Evolutionary conservation across 129 eudicot genomes (phyloP), one percentile per base, ranked within the genome.

Genomic region (Apium graveolens): DNA sequence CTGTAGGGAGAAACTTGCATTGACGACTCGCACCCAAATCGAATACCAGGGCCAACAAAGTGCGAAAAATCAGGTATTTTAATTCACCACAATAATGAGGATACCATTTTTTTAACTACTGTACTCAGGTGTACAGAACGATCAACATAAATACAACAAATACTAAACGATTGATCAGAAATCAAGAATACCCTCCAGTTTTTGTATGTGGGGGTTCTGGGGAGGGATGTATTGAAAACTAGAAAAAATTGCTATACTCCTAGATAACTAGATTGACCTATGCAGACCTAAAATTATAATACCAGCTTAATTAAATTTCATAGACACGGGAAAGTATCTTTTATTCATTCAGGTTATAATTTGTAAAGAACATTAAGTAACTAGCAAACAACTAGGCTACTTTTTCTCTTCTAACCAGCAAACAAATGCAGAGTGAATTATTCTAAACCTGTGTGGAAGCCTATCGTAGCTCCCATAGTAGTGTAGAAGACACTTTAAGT

Each of bases 401-500:
- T 2, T 35, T 14, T 75, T 42, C 70, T 68, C 78, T 16, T 29
- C 27, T 31, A 11, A 27, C 39, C 20, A 27, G 63, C 12, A 51
- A 74, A 55, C 35, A 14, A 45, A 34, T 7, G 38, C 65, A 79
- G 45, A 21, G 8, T 17, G 7, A 48, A 46, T 70, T 49, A 17
- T 6, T 16, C 29, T 78, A 41, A 73, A 96, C 99, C 99, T 92
- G 86, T 84, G 87, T 27, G 99, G 99, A 84, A 96, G 96, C 83
- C 66, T 89, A 48, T 87, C 97, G 73, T 87, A 90, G 82, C 84
- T 89, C 79, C 97, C 91, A 80, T 90, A 90, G 80, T 95, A 94
- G 81, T 88, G 97, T 72, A 95, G 86, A 79, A 95, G 96, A 80
- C 98, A 91, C 89, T 90, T 95, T 92, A 95, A 84, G 83, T 88